These are phyloP conservation scores for Cercophora newfieldiana DNA, from an alignment of 495 filamentous ascomycete species.

Conservation along the genomic window DNA sequence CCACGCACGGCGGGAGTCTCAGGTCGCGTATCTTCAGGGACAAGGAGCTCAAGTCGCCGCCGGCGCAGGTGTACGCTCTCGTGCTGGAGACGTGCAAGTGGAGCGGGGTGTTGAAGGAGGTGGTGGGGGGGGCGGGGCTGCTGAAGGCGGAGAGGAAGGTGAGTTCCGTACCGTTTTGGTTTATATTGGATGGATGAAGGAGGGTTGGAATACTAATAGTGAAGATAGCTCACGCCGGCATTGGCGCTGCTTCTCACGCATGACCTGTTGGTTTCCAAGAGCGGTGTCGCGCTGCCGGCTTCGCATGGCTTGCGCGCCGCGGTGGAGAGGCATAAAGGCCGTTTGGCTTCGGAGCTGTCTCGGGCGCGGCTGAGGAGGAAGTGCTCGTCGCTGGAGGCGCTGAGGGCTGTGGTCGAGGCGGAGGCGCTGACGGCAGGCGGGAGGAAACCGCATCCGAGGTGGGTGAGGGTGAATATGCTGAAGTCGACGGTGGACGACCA, in stretches of 20 bases:
- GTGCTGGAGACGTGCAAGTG: slow-evolving; percentile 86
- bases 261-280: slow-evolving; percentile 78
- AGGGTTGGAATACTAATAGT: not conserved
- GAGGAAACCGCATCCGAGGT: slow-evolving; percentile 63
- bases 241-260: slow-evolving; percentile 82
- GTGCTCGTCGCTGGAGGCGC: slow-evolving; percentile 60
- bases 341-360: slow-evolving; percentile 78
- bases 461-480: slow-evolving; percentile 85
- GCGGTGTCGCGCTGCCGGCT: slow-evolving; percentile 73
- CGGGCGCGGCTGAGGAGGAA: slow-evolving; percentile 72
- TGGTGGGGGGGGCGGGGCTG: slow-evolving; percentile 74
- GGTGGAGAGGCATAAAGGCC: slow-evolving; percentile 76
- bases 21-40: slow-evolving; percentile 77
- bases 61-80: slow-evolving; percentile 82
- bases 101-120: slow-evolving; percentile 78
- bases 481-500: slow-evolving; percentile 68
- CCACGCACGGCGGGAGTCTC: slow-evolving; percentile 70
- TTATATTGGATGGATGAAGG: no score
- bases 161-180: slow-evolving; percentile 2
- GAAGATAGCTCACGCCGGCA: slow-evolving; percentile 68
- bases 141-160: slow-evolving; percentile 81
- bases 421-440: slow-evolving; percentile 27
- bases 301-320: slow-evolving; percentile 73
- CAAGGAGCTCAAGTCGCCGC: slow-evolving; percentile 68
- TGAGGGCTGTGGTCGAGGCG: slow-evolving; percentile 59